Evolutionary conservation across 75 land plant genomes (phyloP).

Genomic region (Ceratopteris richardii): DNA sequence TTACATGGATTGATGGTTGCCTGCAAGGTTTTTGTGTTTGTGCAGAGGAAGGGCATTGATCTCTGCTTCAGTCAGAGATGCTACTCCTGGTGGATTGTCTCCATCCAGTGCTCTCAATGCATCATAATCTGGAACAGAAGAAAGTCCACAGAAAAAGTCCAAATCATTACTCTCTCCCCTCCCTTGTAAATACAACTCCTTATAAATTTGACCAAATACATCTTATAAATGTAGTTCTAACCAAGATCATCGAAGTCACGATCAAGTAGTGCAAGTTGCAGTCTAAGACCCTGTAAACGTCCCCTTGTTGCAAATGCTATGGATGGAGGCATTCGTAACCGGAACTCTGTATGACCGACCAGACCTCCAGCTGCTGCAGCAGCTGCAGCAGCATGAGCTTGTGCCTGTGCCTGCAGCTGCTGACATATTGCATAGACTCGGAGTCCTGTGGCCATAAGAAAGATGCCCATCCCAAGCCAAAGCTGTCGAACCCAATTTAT

Average conservation of each 20-base stretch:
- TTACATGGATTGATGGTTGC: conserved; percentile 4
- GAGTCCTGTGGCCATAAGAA: conserved; percentile 77
- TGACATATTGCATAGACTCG: conserved; percentile 96
- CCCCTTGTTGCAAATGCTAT: conserved; percentile 85
- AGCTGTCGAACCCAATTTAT: conserved; percentile 34
- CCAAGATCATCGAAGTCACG: conserved; percentile 97
- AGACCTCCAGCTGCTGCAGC: conserved; percentile 62
- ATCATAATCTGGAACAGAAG: conserved; percentile 64
- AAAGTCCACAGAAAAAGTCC: neutral
- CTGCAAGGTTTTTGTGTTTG: conserved; percentile 40
- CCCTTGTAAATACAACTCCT: too few species aligned
- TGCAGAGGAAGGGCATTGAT: conserved; percentile 88
- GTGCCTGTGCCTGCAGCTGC: conserved; percentile 89
- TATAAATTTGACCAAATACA: too few species aligned
- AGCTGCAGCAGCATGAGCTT: conserved; percentile 60
- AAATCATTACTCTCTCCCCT: too few species aligned
- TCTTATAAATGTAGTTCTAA: too few species aligned
- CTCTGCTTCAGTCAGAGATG: conserved; percentile 78
- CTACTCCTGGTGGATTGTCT: conserved; percentile 60
- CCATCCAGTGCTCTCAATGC: conserved; percentile 77
- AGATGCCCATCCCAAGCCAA: conserved; percentile 89
- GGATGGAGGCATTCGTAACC: conserved; percentile 75
- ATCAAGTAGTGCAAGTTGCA: conserved; percentile 94
- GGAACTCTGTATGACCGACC: conserved; percentile 79
- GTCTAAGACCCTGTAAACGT: conserved; percentile 73